Percentiles rank a stretch among this genome's conserved stretches.
phyloP scores from a whole-genome alignment of 2,329 filamentous ascomycete species.

The Fusarium piperis region DNA sequence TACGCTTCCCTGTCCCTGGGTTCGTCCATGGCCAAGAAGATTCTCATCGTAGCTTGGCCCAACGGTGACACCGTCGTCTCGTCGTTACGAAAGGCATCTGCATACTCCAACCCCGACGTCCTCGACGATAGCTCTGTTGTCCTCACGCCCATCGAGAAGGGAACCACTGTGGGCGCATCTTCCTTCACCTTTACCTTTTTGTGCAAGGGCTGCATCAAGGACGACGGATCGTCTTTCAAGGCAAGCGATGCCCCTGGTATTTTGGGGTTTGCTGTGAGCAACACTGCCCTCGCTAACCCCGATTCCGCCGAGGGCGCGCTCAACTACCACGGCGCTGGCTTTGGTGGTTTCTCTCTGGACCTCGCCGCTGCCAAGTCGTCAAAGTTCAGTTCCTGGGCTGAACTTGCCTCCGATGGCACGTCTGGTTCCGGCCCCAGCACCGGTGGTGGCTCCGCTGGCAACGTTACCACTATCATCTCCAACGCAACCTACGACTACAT shows the following conservation, averaged over 20 bases:
- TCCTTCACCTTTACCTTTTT: constrained; percentile 72
- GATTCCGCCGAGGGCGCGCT: constrained; percentile 45
- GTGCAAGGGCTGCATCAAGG: constrained; percentile 66
- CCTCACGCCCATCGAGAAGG: constrained; percentile 66
- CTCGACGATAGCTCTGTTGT: constrained; percentile 67
- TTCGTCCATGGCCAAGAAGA: constrained; percentile 65
- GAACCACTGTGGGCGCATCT: constrained; percentile 64
- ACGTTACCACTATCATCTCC: constrained; percentile 46
- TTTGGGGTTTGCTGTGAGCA: constrained; percentile 66
- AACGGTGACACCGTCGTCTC: constrained; percentile 63
- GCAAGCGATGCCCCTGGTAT: constrained; percentile 57
- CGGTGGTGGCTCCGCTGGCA: constrained; percentile 36
- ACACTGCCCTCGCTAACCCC: constrained; percentile 53
- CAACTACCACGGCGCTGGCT: constrained; percentile 52
- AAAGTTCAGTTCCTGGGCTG: constrained; percentile 55
- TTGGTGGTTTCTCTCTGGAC: constrained; percentile 57
- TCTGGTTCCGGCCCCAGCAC: constrained; percentile 41
- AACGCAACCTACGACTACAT: constrained; percentile 67
- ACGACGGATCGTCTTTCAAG: constrained; percentile 55
- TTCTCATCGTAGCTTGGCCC: constrained; percentile 69
- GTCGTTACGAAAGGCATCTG: constrained; percentile 66
- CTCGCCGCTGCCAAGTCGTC: constrained; percentile 50
- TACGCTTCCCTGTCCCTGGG: constrained; percentile 66
- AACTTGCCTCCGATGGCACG: constrained; percentile 54
- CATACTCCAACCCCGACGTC: constrained; percentile 66